Percentiles rank a stretch among this genome's conserved stretches.
Evolutionary conservation across 148 eudicot genomes (phyloP).

Genomic region (Amaranthus palmeri): DNA sequence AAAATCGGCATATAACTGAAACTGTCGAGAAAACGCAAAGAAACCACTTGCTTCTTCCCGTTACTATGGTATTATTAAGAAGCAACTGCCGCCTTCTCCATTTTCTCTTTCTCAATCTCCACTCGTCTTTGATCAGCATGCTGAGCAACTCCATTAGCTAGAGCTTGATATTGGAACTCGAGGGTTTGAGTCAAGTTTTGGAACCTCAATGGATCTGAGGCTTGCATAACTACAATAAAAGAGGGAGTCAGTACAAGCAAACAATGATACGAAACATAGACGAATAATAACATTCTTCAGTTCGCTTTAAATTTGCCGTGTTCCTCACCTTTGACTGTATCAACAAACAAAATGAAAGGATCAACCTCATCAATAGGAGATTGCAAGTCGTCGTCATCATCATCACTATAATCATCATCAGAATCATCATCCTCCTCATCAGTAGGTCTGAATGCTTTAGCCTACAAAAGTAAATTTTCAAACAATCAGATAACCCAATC

Average conservation of each 20-base stretch:
- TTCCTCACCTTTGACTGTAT: conserved; percentile 62
- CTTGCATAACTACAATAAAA: conserved; percentile 61
- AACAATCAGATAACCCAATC: not conserved
- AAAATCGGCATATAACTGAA: conserved; percentile 9
- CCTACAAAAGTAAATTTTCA: conserved; percentile 36
- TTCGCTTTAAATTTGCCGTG: not conserved
- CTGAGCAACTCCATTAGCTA: conserved; percentile 85
- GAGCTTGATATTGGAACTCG: conserved; percentile 75
- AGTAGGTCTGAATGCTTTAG: conserved; percentile 68
- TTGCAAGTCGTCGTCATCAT: conserved; percentile 90
- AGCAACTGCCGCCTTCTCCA: conserved; percentile 58
- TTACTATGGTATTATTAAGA: conserved; percentile 31
- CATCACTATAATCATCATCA: conserved; percentile 90
- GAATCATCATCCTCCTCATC: conserved; percentile 86
- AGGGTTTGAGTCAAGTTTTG: conserved; percentile 76
- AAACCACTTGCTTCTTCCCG: not conserved
- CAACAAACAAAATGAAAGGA: conserved; percentile 87
- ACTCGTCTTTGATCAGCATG: conserved; percentile 85
- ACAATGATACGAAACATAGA: not conserved
- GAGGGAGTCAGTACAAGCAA: not conserved
- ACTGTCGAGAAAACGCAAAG: not conserved
- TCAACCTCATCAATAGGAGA: conserved; percentile 93
- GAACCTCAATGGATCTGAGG: conserved; percentile 70
- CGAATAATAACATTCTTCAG: not conserved
- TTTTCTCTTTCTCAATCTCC: conserved; percentile 82